Percentiles rank a stretch among this genome's conserved stretches.
Evolutionary conservation across 2,329 filamentous ascomycete genomes (phyloP).

Genomic region (Furcasterigmium sp.): DNA sequence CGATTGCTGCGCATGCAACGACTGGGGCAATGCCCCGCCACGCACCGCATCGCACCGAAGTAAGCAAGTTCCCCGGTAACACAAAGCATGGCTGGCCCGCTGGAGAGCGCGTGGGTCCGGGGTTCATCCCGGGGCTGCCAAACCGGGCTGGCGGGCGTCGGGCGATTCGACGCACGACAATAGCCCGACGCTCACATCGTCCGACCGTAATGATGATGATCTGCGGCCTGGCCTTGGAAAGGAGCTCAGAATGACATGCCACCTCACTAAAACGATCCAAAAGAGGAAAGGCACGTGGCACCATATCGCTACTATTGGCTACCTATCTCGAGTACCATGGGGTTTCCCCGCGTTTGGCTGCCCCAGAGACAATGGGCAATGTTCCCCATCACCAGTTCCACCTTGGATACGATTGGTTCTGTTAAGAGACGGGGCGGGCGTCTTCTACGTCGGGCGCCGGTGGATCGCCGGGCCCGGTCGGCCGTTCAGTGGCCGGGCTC

Average conservation of each 20-base stretch:
- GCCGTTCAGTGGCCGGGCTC: constrained; percentile 1
- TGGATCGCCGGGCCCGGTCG: constrained; percentile 1
- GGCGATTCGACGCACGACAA: constrained; percentile 1
- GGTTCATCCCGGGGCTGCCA: not conserved
- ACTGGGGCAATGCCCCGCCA: not conserved
- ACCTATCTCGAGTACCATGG: not conserved
- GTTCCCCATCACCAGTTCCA: not conserved
- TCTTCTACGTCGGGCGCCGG: constrained; percentile 2
- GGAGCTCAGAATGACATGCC: not conserved
- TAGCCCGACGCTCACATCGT: not conserved
- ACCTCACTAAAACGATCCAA: constrained; percentile 1
- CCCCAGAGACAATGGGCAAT: not conserved
- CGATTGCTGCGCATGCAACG: not conserved
- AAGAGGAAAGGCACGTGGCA: constrained; percentile 1
- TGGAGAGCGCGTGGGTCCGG: not conserved
- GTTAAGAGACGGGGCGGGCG: constrained; percentile 1
- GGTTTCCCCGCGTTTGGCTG: not conserved
- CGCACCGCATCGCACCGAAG: too few relatives aligned
- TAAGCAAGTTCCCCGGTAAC: not conserved
- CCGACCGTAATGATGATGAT: not conserved
- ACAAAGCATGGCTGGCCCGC: not conserved
- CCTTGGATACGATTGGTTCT: not conserved
- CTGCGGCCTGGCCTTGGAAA: not conserved
- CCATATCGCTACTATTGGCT: not conserved
- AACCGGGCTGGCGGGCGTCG: constrained; percentile 1